These are phyloP conservation scores for Pythium aristosporum DNA, from an alignment of 352 stramenopile genomes.

Conservation along the genomic window DNA sequence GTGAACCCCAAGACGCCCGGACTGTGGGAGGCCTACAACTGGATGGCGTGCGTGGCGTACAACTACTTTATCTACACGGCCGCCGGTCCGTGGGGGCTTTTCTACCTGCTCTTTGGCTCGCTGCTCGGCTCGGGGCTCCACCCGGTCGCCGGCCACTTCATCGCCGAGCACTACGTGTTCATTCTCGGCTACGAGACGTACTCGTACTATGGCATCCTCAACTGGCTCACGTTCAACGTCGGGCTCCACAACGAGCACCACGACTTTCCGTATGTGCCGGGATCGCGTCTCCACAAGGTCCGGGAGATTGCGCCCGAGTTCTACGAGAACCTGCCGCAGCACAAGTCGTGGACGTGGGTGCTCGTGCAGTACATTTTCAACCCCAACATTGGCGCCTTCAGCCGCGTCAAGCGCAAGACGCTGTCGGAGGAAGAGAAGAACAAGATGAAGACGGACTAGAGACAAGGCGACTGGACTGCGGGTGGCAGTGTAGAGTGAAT, in stretches of 20 bases:
- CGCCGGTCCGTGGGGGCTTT: constrained; percentile 78
- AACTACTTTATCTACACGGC: constrained; percentile 78
- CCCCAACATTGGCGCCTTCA: constrained; percentile 91
- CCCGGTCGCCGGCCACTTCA: constrained; percentile 96
- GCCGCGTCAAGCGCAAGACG: constrained; percentile 87
- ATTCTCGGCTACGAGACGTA: constrained; percentile 95
- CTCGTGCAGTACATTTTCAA: constrained; percentile 94
- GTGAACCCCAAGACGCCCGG: constrained; percentile 89
- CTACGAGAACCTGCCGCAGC: constrained; percentile 94
- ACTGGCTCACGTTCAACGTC: constrained; percentile 97
- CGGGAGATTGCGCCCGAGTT: constrained; percentile 91
- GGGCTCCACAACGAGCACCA: constrained; percentile 99
- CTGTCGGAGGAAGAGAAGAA: constrained; percentile 49
- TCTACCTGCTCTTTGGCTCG: constrained; percentile 92
- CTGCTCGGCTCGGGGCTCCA: constrained; percentile 93
- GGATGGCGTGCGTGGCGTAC: constrained; percentile 77
- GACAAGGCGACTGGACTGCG: not conserved
- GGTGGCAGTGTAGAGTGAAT: not conserved
- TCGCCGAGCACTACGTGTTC: constrained; percentile 97
- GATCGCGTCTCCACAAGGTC: constrained; percentile 90
- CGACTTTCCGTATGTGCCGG: constrained; percentile 94
- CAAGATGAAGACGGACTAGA: constrained; percentile 78
- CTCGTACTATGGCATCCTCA: constrained; percentile 97
- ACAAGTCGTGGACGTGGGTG: constrained; percentile 92
- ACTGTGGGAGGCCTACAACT: constrained; percentile 90